Evolutionary conservation across 2,329 filamentous ascomycete genomes (phyloP), one percentile per base, ranked within the genome.

Genomic region (Trichoderma citrinoviride): DNA sequence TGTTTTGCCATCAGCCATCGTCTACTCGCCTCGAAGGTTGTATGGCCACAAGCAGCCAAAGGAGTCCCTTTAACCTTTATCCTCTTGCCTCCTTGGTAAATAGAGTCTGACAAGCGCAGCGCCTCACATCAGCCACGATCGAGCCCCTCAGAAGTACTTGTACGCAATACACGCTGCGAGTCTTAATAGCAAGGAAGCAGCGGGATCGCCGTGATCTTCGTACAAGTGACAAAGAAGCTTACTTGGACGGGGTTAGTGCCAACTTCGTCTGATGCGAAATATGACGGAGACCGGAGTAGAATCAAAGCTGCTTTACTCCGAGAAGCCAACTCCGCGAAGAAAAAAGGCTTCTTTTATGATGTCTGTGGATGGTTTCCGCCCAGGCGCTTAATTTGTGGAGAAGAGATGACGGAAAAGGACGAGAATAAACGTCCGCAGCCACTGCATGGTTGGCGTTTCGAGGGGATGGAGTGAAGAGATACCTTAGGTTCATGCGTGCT

Each of bases 301-400:
- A 27, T 21, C 10, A 23, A 27, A 40, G 29, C 58, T 44, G 44
- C 56, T 58, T 66, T 65, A 41, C 56, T 40, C 56, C 44, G 44
- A 60, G 19, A 23, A 15, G 33, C 19, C 25, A 27, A 33, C 29
- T 40, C 29, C 50, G 10, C n/a, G 17, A n/a, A n/a, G 15, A 10
- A 14, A 37, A 14, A 37, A 12, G 8, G 23, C 44, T 14, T 21
- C 15, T 5, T 44, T 12, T 52, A 43, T 29, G 41, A 61, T 53
- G 29, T 14, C 3, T 7, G 29, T 21, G 19, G 23, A 21, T 33
- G 25, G 21, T n/a, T 49, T 47, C 43, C 41, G 41, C 44, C 57
- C 33, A 33, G 19, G 37, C 44, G 57, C 40, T 41, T 52, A 52
- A 29, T 44, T 33, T 61, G 57, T 47, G 37, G 57, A 44, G 19